Evolutionary conservation across 2,329 filamentous ascomycete species (phyloP).

Genomic region (Fusarium albidum): DNA sequence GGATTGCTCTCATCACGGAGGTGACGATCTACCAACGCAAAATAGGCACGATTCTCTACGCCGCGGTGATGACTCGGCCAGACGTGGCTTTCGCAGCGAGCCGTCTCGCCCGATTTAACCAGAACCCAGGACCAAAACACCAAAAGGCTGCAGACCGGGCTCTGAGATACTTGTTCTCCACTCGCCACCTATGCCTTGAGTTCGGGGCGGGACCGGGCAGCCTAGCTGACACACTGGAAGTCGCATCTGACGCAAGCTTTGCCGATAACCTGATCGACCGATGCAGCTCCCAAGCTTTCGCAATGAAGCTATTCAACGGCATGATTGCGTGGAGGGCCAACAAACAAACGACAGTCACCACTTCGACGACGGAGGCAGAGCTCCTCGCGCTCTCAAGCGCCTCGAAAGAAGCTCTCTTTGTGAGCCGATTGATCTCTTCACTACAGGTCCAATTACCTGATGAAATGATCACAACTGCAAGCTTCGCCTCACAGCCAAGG

Average conservation of each 20-base stretch:
- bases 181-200: too few species aligned
- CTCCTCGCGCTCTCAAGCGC: conserved; percentile 2
- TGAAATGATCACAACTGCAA: too few species aligned
- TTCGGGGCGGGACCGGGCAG: too few species aligned
- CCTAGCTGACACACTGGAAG: too few species aligned
- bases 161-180: background rate
- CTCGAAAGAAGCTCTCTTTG: background rate
- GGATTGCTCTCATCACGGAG: background rate
- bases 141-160: background rate
- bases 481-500: too few species aligned
- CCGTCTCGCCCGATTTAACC: background rate
- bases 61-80: background rate
- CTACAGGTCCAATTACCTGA: background rate
- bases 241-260: background rate
- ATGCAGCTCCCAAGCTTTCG: conserved; percentile 6
- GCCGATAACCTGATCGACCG: conserved; percentile 2
- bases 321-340: conserved; percentile 5
- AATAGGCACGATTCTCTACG: background rate
- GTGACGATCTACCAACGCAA: background rate
- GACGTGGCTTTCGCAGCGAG: conserved; percentile 1
- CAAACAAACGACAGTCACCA: conserved; percentile 10
- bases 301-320: conserved; percentile 9
- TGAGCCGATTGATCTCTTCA: background rate
- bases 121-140: conserved; percentile 3
- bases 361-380: conserved; percentile 11